These are phyloP conservation scores for Lactarius trivialis DNA, from an alignment of 768 basidiomycete species.

Conservation along the genomic window DNA sequence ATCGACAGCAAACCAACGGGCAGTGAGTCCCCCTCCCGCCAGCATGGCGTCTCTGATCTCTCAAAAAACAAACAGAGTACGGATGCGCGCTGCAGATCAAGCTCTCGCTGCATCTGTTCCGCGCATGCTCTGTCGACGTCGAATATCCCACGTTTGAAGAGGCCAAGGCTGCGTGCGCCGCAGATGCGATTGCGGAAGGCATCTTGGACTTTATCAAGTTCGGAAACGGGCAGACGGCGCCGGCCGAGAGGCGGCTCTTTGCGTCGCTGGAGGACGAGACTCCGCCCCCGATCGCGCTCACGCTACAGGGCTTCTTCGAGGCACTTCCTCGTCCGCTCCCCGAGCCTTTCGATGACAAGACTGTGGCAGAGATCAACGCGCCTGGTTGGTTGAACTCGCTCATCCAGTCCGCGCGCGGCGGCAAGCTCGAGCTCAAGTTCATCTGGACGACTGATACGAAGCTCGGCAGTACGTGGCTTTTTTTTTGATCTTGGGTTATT, in stretches of 20 bases:
- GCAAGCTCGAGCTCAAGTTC: conserved; percentile 38
- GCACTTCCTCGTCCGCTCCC: conserved; percentile 59
- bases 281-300: conserved; percentile 21
- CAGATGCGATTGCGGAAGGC: conserved; percentile 45
- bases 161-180: conserved; percentile 51
- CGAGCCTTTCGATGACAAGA: conserved; percentile 41
- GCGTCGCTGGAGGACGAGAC: conserved; percentile 14
- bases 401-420: conserved; percentile 48
- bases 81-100: conserved; percentile 55
- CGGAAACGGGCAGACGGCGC: conserved; percentile 45
- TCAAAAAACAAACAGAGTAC: conserved; percentile 21
- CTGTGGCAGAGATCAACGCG: conserved; percentile 47
- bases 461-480: conserved; percentile 37
- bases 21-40: conserved; percentile 23
- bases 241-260: conserved; percentile 24
- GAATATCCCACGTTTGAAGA: conserved; percentile 34
- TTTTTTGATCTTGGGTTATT: background rate
- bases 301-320: conserved; percentile 57
- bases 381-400: conserved; percentile 46
- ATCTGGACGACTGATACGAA: conserved; percentile 39
- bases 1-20: conserved; percentile 43
- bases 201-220: conserved; percentile 53
- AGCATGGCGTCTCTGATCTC: too few relatives aligned
- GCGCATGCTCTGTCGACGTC: conserved; percentile 47
- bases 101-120: conserved; percentile 43